phyloP scores from a whole-genome alignment of 345 rosid genomes.

The Cardamine chenopodiifolia region DNA sequence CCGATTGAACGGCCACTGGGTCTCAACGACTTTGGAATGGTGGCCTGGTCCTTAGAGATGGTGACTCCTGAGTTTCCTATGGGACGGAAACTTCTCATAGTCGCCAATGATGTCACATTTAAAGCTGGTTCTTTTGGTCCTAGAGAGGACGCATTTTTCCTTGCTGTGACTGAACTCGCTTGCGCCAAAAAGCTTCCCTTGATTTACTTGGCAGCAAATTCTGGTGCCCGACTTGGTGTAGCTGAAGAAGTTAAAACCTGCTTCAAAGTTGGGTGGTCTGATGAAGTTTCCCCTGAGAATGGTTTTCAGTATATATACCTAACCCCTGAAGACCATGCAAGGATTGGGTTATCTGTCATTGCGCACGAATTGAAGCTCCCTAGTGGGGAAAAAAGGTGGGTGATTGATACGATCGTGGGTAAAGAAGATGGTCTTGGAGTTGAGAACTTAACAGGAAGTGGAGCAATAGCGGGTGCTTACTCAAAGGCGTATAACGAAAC shows the following conservation, averaged over 20 bases:
- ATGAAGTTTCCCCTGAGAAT: conserved; percentile 80
- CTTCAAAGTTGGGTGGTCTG: conserved; percentile 95
- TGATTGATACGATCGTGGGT: conserved; percentile 90
- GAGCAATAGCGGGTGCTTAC: conserved; percentile 97
- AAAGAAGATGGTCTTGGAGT: conserved; percentile 97
- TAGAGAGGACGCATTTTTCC: conserved; percentile 96
- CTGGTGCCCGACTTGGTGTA: conserved; percentile 97
- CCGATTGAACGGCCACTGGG: conserved; percentile 67
- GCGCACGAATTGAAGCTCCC: conserved; percentile 82
- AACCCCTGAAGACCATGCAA: conserved; percentile 72
- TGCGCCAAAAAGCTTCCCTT: conserved; percentile 86
- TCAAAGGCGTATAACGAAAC: conserved; percentile 97
- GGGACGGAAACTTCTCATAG: conserved; percentile 80
- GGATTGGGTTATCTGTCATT: conserved; percentile 77
- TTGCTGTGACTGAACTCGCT: conserved; percentile 91
- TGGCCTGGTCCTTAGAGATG: conserved; percentile 96
- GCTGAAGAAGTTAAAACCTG: conserved; percentile 94
- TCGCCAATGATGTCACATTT: conserved; percentile 94
- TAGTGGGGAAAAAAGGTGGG: conserved; percentile 86
- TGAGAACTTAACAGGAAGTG: conserved; percentile 95
- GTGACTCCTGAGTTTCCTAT: conserved; percentile 90
- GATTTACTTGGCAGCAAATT: conserved; percentile 96
- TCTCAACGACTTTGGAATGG: conserved; percentile 93
- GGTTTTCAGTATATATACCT: conserved; percentile 92
- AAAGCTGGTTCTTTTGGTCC: conserved; percentile 99